Evolutionary conservation across 2,329 filamentous ascomycete species (phyloP).

Genomic region (Colletotrichum sp.): DNA sequence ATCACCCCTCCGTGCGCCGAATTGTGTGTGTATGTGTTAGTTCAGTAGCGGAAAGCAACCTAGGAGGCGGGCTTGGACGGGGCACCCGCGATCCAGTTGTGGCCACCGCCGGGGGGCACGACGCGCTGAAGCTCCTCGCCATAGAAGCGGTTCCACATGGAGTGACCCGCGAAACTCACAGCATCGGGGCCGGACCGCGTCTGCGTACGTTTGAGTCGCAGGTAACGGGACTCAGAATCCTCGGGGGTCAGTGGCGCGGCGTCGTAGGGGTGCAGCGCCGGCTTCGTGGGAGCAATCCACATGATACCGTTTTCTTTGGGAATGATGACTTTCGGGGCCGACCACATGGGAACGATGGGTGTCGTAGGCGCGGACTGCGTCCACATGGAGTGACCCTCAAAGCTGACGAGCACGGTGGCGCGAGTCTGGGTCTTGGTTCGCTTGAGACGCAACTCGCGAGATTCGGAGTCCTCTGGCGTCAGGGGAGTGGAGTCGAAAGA

Average conservation of each 20-base stretch:
- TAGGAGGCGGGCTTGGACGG: background rate
- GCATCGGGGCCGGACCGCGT: background rate
- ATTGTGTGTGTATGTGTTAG: background rate
- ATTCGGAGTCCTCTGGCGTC: constrained; percentile 7
- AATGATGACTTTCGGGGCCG: background rate
- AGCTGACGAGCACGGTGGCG: constrained; percentile 17
- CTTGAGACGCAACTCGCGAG: constrained; percentile 6
- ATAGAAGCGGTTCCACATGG: constrained; percentile 13
- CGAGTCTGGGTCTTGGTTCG: background rate
- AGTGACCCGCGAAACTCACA: constrained; percentile 4
- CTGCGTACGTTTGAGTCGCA: constrained; percentile 3
- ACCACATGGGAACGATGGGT: constrained; percentile 3
- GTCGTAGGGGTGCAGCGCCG: background rate
- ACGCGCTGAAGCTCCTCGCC: background rate
- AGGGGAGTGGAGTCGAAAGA: background rate
- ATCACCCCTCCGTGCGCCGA: background rate
- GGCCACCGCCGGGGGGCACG: background rate
- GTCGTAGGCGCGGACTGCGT: background rate
- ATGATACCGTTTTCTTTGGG: background rate
- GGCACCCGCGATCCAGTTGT: constrained; percentile 6
- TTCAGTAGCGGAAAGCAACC: background rate
- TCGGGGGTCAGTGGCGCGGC: constrained; percentile 1
- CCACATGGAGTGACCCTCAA: constrained; percentile 18
- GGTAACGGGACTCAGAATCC: background rate
- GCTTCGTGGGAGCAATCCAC: background rate